Percentiles rank a stretch among this genome's conserved stretches.
These are phyloP conservation scores for Prunus persica DNA, from an alignment of 306 rosid species.

Conservation along the genomic window DNA sequence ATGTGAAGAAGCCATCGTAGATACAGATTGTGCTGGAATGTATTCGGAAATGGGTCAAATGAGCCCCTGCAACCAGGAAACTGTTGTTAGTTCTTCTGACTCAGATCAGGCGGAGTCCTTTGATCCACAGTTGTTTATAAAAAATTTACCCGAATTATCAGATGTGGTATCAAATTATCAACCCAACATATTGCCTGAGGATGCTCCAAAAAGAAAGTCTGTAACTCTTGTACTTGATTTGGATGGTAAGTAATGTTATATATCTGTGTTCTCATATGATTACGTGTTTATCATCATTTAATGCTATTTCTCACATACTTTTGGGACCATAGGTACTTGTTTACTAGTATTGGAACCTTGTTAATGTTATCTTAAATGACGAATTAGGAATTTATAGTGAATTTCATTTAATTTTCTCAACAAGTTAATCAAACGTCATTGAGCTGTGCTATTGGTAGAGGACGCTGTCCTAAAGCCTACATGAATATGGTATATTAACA, in stretches of 20 bases:
- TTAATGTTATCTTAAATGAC: not conserved
- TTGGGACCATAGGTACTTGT: not conserved
- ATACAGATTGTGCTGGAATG: conserved; percentile 53
- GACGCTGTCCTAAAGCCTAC: not conserved
- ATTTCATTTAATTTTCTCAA: conserved; percentile 1
- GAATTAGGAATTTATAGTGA: not conserved
- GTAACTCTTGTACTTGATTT: conserved; percentile 90
- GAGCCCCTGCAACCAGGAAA: conserved; percentile 63
- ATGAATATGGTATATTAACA: not conserved
- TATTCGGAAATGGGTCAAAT: conserved; percentile 71
- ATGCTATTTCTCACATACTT: not conserved
- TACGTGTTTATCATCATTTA: conserved; percentile 8
- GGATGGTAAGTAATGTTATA: conserved; percentile 63
- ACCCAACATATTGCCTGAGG: conserved; percentile 46
- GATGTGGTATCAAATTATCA: conserved; percentile 65
- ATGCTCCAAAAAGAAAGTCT: conserved; percentile 53
- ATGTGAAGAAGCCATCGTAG: conserved; percentile 48
- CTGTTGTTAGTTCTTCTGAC: conserved; percentile 47
- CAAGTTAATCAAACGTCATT: not conserved
- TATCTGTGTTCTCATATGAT: not conserved
- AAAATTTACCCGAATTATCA: conserved; percentile 80
- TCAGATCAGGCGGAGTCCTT: conserved; percentile 71
- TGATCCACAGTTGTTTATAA: conserved; percentile 86
- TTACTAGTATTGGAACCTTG: not conserved
- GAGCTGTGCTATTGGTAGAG: not conserved